Evolutionary conservation across 2,329 filamentous ascomycete genomes (phyloP).

Genomic region (Phyllosticta ampelicida): DNA sequence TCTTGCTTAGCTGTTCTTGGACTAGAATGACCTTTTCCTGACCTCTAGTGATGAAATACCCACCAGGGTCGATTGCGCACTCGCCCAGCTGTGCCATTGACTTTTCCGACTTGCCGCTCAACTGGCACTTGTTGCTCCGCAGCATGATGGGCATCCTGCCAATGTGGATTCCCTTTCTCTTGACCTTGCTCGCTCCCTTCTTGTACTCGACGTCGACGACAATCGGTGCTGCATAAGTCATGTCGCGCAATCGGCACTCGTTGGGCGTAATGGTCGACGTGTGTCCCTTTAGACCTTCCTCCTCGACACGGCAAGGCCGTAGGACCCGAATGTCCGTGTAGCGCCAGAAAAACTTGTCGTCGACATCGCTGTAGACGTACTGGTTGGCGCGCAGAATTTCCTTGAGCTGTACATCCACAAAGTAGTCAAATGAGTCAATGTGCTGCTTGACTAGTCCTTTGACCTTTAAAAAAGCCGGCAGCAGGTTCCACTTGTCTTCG

Average conservation of each 20-base stretch:
- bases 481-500: conserved; percentile 88
- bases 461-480: conserved; percentile 96
- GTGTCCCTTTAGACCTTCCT: conserved; percentile 45
- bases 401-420: conserved; percentile 91
- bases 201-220: conserved; percentile 87
- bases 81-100: conserved; percentile 91
- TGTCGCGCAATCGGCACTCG: conserved; percentile 90
- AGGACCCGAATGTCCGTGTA: conserved; percentile 83
- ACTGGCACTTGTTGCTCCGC: conserved; percentile 83
- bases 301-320: conserved; percentile 67
- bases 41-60: conserved; percentile 95
- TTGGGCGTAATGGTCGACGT: conserved; percentile 67
- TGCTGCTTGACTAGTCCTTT: conserved; percentile 96
- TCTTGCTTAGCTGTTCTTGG: conserved; percentile 98
- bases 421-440: conserved; percentile 98
- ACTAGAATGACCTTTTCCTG: conserved; percentile 98
- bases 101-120: conserved; percentile 71
- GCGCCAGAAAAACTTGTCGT: conserved; percentile 86
- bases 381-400: conserved; percentile 91
- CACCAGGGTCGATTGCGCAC: conserved; percentile 89
- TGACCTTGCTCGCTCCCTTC: conserved; percentile 64
- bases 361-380: conserved; percentile 80
- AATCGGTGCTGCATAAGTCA: conserved; percentile 96
- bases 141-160: conserved; percentile 95
- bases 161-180: conserved; percentile 64